phyloP scores from a whole-genome alignment of 2,329 filamentous ascomycete genomes.

The Sclerotinia sclerotiorum region DNA sequence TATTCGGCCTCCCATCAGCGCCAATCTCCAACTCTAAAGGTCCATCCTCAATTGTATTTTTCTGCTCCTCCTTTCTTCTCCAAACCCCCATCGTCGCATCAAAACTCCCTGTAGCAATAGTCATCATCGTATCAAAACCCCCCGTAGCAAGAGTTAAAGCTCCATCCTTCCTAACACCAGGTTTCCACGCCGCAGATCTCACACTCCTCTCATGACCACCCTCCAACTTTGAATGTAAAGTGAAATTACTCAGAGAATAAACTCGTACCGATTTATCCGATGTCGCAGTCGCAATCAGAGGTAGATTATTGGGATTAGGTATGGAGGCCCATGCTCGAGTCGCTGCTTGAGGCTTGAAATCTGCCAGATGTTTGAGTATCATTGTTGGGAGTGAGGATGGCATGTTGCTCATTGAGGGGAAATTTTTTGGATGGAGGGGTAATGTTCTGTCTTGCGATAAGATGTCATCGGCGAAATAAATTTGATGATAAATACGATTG shows the following conservation, averaged over 20 bases:
- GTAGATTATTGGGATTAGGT: conserved; percentile 76
- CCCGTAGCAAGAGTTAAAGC: conserved; percentile 84
- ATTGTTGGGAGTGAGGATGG: conserved; percentile 1
- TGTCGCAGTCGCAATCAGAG: conserved; percentile 85
- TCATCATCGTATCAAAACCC: conserved; percentile 89
- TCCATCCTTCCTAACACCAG: conserved; percentile 55
- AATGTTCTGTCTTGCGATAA: conserved; percentile 11
- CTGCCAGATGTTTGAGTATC: conserved; percentile 31
- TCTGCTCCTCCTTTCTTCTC: conserved; percentile 56
- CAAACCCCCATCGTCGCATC: conserved; percentile 87
- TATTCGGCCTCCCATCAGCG: conserved; percentile 25
- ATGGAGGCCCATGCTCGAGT: conserved; percentile 82
- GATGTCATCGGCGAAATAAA: conserved; percentile 1
- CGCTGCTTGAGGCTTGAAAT: conserved; percentile 52
- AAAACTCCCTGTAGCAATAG: conserved; percentile 89
- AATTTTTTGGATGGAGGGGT: conserved; percentile 23
- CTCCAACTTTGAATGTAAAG: conserved; percentile 73
- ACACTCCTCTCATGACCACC: conserved; percentile 91
- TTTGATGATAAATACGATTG: conserved; percentile 6
- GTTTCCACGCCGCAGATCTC: conserved; percentile 86
- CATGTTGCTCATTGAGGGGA: conserved; percentile 1
- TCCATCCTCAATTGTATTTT: conserved; percentile 27
- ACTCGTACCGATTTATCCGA: conserved; percentile 83
- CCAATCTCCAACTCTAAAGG: conserved; percentile 49
- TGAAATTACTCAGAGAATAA: conserved; percentile 81